phyloP scores from a whole-genome alignment of 73 alveolate species.

The Paramecium sonneborni region DNA sequence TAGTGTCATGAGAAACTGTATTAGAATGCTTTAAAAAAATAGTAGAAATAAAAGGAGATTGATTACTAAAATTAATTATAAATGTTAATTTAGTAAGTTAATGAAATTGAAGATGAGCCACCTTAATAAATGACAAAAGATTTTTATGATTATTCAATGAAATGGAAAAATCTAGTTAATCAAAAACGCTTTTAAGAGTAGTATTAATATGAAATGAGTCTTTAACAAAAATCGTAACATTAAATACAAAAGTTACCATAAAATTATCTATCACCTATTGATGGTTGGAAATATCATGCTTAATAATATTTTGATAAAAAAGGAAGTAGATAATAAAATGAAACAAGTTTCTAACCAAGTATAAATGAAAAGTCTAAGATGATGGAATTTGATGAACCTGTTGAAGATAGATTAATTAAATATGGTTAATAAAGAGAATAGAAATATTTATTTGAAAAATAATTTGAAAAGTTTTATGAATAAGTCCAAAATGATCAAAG shows the following conservation, averaged over 20 bases:
- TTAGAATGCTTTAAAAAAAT: constrained; percentile 7
- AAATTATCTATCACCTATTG: not conserved
- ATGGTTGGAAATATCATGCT: constrained; percentile 53
- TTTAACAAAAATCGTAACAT: not conserved
- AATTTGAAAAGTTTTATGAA: constrained; percentile 41
- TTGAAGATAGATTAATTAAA: constrained; percentile 45
- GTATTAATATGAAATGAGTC: not conserved
- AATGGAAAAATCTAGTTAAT: constrained; percentile 23
- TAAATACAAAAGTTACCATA: not conserved
- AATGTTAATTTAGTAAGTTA: not conserved
- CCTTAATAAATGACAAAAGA: not conserved
- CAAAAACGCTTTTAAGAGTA: not conserved
- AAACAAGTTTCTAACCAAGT: not conserved
- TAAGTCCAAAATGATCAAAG: not conserved
- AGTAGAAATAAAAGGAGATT: not conserved
- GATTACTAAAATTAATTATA: not conserved
- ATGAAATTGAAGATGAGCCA: constrained; percentile 24
- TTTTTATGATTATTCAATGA: constrained; percentile 23
- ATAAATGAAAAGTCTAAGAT: not conserved
- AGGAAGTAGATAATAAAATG: not conserved
- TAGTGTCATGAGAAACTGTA: not conserved
- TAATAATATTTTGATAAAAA: not conserved
- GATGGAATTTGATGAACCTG: constrained; percentile 15
- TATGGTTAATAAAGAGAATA: constrained; percentile 23
- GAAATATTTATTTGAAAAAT: not conserved